Percentiles rank a stretch among this genome's conserved stretches.
phyloP scores from a whole-genome alignment of 2,329 filamentous ascomycete species.

The Pleoardoris graminearum region DNA sequence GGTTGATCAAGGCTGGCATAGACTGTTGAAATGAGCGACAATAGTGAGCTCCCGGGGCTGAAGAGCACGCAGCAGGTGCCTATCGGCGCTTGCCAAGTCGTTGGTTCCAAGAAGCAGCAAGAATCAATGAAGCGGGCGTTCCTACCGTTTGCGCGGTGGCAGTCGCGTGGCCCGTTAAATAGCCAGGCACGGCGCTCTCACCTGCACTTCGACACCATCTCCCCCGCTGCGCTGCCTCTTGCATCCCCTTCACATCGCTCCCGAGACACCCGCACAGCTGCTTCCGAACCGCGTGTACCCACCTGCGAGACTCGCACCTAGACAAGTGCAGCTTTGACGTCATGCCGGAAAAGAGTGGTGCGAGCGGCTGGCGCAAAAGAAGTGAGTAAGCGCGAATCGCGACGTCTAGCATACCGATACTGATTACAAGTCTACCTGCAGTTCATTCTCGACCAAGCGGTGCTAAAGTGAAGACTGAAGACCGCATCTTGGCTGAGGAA shows the following conservation, averaged over 20 bases:
- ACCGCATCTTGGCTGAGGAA: constrained; percentile 13
- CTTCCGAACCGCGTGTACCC: not conserved
- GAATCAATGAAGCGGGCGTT: not conserved
- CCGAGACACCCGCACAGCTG: not conserved
- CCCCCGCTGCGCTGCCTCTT: not conserved
- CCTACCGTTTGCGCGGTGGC: not conserved
- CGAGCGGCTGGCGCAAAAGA: constrained; percentile 5
- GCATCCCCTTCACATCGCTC: not conserved
- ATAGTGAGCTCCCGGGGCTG: too few relatives aligned
- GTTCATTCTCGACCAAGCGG: constrained; percentile 3
- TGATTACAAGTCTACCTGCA: not conserved
- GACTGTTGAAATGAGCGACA: too few relatives aligned
- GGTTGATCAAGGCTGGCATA: too few relatives aligned
- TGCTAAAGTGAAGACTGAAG: constrained; percentile 7
- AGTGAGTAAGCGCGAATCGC: not conserved
- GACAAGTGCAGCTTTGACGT: not conserved
- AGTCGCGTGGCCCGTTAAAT: not conserved
- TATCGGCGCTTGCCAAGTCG: too few relatives aligned
- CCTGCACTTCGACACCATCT: not conserved
- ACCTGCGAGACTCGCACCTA: not conserved
- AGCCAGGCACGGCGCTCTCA: not conserved
- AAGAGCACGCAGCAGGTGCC: too few relatives aligned
- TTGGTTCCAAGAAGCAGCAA: too few relatives aligned
- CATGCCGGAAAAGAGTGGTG: constrained; percentile 6
- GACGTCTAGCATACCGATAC: not conserved